A percentile compares a stretch with the other conserved stretches of the same genome.
Conservation (phyloP, 163 green algal genomes). For the Scenedesmus sp. region DNA sequence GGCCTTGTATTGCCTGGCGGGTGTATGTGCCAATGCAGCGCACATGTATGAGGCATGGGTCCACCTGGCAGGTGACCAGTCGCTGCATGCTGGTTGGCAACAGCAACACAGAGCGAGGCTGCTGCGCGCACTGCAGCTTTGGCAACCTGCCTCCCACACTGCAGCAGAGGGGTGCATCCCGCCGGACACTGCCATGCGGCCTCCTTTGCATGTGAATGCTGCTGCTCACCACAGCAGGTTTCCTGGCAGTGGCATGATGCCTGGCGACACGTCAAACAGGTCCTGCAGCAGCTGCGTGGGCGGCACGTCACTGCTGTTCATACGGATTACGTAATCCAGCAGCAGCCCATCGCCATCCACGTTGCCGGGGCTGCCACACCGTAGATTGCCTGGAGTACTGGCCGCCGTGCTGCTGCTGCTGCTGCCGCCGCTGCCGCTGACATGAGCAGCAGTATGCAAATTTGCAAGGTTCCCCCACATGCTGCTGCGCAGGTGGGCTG, state of each 20-base stretch:
- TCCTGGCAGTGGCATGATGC: conserved; percentile 55
- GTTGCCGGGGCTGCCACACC: background rate
- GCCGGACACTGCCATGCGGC: background rate
- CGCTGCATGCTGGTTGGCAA: background rate
- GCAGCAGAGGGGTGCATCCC: background rate
- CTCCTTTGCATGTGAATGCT: background rate
- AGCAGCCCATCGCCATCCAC: conserved; percentile 13
- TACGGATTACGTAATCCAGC: conserved; percentile 74
- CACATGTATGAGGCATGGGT: no score
- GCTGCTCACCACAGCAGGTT: conserved; percentile 52
- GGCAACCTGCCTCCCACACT: no score
- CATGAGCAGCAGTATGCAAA: background rate
- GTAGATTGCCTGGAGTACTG: background rate
- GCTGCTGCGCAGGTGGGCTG: background rate
- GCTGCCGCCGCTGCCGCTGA: conserved; percentile 39
- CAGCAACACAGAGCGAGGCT: no score
- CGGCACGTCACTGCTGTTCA: conserved; percentile 86
- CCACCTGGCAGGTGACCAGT: background rate
- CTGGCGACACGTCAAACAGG: conserved; percentile 73
- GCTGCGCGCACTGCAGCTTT: background rate
- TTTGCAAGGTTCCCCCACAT: background rate
- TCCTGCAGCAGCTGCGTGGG: conserved; percentile 74
- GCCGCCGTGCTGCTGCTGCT: conserved; percentile 9
- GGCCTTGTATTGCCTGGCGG: no score
- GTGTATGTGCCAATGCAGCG: no score